Conservation (phyloP, 192 early-diverging fungal species). For the Obelidium mucronatum region DNA sequence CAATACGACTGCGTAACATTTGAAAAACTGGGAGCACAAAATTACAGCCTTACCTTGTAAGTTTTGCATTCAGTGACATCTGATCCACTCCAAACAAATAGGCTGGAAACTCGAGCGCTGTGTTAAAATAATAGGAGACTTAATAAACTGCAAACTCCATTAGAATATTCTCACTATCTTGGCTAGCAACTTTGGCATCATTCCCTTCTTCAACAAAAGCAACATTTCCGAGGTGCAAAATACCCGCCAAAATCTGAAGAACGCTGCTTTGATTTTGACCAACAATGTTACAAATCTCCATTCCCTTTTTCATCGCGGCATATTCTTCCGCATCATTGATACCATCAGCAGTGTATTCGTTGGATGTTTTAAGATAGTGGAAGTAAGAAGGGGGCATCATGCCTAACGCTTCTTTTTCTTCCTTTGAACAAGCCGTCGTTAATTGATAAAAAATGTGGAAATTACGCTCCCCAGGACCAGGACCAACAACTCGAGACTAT, state of each 20-base stretch:
- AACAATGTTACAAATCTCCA: conserved; percentile 89
- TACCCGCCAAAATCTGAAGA: conserved; percentile 89
- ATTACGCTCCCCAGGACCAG: conserved; percentile 93
- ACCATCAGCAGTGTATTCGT: conserved; percentile 78
- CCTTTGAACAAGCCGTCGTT: conserved; percentile 44
- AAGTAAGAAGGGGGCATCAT: conserved; percentile 64
- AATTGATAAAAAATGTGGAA: conserved; percentile 92
- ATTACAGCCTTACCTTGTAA: conserved; percentile 42
- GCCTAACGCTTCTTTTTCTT: conserved; percentile 57
- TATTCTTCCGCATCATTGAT: conserved; percentile 92
- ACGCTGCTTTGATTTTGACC: conserved; percentile 84
- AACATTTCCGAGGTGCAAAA: conserved; percentile 97
- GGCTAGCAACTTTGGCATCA: conserved; percentile 61
- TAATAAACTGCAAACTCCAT: conserved; percentile 21
- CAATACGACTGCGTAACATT: conserved; percentile 41
- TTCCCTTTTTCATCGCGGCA: conserved; percentile 86
- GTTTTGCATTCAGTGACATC: conserved; percentile 46
- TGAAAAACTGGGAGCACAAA: no score
- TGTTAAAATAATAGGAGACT: no score
- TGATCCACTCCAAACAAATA: conserved; percentile 55
- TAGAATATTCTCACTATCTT: conserved; percentile 32
- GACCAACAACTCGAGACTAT: conserved; percentile 91
- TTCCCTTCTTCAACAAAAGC: conserved; percentile 83
- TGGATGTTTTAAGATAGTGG: conserved; percentile 53
- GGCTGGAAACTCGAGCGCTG: conserved; percentile 62